Percentiles rank a stretch among this genome's conserved stretches.
These are phyloP conservation scores for Plasmodium cynomolgi DNA, from an alignment of 169 alveolate species.

Conservation along the genomic window DNA sequence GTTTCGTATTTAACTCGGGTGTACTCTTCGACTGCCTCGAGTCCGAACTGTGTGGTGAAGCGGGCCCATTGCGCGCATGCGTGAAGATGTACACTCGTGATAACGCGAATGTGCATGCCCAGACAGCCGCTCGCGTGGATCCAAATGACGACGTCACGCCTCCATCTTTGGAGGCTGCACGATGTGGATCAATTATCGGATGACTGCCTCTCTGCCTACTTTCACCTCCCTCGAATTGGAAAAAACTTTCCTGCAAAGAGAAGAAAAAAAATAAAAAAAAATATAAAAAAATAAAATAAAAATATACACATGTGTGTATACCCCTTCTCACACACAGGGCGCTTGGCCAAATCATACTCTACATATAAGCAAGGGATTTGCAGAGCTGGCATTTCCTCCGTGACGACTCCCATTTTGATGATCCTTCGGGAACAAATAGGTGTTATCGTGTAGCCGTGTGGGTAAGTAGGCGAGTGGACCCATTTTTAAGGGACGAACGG, in stretches of 20 bases:
- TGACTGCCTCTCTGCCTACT: slow-evolving; percentile 15
- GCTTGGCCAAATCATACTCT: slow-evolving; percentile 33
- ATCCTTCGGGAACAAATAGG: slow-evolving; percentile 27
- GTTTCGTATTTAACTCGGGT: slow-evolving; percentile 30
- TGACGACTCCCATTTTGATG: slow-evolving; percentile 60
- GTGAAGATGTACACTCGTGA: not conserved
- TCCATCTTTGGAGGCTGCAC: not conserved
- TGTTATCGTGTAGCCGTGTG: not conserved
- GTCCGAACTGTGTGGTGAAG: slow-evolving; percentile 32
- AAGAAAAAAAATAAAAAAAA: not conserved
- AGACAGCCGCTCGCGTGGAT: not conserved
- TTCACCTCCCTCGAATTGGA: slow-evolving; percentile 42
- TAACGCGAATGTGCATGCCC: not conserved
- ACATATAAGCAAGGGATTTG: slow-evolving; percentile 63
- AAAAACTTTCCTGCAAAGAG: slow-evolving; percentile 1
- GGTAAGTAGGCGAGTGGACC: not conserved
- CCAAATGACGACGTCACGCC: not conserved
- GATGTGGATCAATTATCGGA: not conserved
- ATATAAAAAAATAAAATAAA: not conserved
- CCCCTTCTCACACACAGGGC: not conserved
- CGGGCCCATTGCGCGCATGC: not conserved
- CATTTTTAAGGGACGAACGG: not conserved
- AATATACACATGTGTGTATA: not conserved
- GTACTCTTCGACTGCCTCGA: slow-evolving; percentile 63
- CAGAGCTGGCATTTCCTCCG: slow-evolving; percentile 41